Conservation (phyloP, 1,139 yeast genomes). For the Magnusiomyces suaveolens region DNA sequence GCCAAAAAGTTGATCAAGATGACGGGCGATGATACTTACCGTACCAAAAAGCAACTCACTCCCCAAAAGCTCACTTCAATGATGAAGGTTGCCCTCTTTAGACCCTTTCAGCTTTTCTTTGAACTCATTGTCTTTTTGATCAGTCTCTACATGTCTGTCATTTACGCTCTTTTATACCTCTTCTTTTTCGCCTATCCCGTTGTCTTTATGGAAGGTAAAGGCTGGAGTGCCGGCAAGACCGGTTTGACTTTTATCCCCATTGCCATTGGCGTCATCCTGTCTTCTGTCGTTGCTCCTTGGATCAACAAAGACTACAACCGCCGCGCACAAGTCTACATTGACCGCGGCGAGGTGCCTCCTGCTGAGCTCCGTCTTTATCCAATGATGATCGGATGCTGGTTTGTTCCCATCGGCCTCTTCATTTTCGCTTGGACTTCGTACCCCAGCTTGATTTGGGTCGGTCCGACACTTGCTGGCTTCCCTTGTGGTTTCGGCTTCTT, state of each 20-base stretch:
- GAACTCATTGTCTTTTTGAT: constrained; percentile 79
- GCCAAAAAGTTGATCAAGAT: constrained; percentile 64
- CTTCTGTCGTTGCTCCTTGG: constrained; percentile 45
- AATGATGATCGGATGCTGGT: constrained; percentile 40
- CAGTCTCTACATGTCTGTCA: constrained; percentile 78
- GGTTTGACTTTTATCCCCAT: constrained; percentile 75
- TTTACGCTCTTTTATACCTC: constrained; percentile 80
- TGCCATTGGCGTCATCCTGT: constrained; percentile 52
- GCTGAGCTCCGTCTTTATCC: constrained; percentile 76
- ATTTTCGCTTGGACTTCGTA: constrained; percentile 64
- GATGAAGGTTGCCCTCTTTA: constrained; percentile 52
- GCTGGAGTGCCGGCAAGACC: constrained; percentile 54
- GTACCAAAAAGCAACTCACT: constrained; percentile 80
- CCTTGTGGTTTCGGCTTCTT: constrained; percentile 47
- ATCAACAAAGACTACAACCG: constrained; percentile 51
- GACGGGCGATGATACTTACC: constrained; percentile 73
- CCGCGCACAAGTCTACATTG: constrained; percentile 42
- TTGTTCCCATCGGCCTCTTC: constrained; percentile 56
- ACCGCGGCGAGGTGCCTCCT: constrained; percentile 48
- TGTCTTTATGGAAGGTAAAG: constrained; percentile 56
- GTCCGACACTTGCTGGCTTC: constrained; percentile 79
- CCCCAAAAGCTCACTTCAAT: constrained; percentile 57
- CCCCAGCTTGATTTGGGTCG: constrained; percentile 45
- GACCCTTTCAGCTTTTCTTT: constrained; percentile 64
- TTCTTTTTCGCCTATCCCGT: constrained; percentile 82